These are phyloP conservation scores for Salix dunnii DNA, from an alignment of 345 rosid species.

Conservation along the genomic window DNA sequence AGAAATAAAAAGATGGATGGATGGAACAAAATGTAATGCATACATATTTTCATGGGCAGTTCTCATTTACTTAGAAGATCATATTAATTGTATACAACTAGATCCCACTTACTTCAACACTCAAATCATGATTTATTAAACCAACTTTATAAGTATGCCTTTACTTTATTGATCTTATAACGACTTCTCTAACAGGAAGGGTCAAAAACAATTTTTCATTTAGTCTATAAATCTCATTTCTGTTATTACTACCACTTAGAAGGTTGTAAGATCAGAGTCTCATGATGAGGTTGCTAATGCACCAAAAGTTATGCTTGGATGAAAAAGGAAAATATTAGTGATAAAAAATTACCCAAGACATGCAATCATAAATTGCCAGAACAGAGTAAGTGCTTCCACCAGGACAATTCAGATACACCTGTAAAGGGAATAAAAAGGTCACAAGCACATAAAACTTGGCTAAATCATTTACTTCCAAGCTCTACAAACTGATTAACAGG, in stretches of 20 bases:
- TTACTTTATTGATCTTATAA: background rate
- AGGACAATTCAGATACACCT: constrained; percentile 87
- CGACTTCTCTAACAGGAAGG: background rate
- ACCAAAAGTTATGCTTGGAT: background rate
- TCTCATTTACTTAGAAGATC: background rate
- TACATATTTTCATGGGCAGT: too few relatives aligned
- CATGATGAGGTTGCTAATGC: background rate
- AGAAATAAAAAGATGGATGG: background rate
- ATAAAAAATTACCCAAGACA: constrained; percentile 69
- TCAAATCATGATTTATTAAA: background rate
- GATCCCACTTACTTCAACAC: background rate
- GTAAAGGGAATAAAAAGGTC: constrained; percentile 19
- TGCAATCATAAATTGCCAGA: constrained; percentile 90
- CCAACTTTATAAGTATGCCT: background rate
- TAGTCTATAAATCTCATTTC: background rate
- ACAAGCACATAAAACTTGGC: constrained; percentile 3
- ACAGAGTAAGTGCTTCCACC: constrained; percentile 92
- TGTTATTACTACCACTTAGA: background rate
- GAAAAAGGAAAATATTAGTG: background rate
- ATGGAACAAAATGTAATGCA: background rate
- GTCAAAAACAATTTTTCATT: background rate
- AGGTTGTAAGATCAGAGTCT: background rate
- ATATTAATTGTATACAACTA: background rate
- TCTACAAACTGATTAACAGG: background rate
- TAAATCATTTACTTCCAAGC: background rate